Evolutionary conservation across 805 yeast genomes (phyloP).

Genomic region (Citeromyces matritensis): DNA sequence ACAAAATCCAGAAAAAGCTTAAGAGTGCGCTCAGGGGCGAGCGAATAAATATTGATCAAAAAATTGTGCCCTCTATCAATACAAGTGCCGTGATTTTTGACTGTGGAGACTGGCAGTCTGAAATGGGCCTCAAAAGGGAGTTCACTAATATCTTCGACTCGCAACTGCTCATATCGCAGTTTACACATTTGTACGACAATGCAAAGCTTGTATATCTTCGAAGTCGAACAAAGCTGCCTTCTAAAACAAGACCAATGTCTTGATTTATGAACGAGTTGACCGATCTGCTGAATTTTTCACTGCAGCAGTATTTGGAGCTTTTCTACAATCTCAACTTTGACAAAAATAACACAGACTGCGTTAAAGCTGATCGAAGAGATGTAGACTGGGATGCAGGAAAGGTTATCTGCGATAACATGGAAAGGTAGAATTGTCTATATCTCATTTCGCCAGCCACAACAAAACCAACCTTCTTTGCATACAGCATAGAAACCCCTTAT

Average conservation of each 20-base stretch:
- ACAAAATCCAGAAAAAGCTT: conserved; percentile 20
- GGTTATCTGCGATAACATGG: not conserved
- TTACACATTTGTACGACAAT: too few relatives aligned
- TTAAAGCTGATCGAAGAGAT: not conserved
- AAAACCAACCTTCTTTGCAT: too few relatives aligned
- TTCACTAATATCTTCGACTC: too few relatives aligned
- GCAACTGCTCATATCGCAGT: too few relatives aligned
- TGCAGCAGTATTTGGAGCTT: conserved; percentile 5
- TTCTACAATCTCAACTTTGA: not conserved
- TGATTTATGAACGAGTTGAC: conserved; percentile 6
- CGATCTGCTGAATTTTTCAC: conserved; percentile 7
- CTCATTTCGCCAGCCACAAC: too few relatives aligned
- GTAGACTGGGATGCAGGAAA: not conserved
- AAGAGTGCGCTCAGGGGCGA: conserved; percentile 17
- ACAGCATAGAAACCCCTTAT: too few relatives aligned
- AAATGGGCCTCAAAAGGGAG: too few relatives aligned
- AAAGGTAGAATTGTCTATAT: not conserved
- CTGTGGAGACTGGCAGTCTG: too few relatives aligned
- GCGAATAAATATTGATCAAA: conserved; percentile 27
- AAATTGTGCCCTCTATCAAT: conserved; percentile 20
- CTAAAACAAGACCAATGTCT: conserved; percentile 8
- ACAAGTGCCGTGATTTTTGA: too few relatives aligned
- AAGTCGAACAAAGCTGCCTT: conserved; percentile 10
- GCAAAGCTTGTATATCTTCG: conserved; percentile 11
- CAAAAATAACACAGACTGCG: not conserved